Evolutionary conservation across 768 basidiomycete genomes (phyloP).

Genomic region (Lactifluus subvellereus): DNA sequence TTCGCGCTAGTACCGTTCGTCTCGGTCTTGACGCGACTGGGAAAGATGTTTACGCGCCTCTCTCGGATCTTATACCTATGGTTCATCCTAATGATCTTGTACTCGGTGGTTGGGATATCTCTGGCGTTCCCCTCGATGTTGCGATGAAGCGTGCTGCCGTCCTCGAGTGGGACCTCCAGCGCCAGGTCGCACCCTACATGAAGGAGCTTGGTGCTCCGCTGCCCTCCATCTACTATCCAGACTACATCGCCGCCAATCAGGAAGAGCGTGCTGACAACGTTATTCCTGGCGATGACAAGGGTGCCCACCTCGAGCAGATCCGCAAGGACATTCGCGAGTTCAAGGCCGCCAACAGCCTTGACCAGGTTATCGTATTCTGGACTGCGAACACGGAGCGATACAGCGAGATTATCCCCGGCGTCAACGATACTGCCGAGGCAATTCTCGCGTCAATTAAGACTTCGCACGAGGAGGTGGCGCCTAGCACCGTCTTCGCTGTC

Average conservation of each 20-base stretch:
- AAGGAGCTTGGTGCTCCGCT: conserved; percentile 72
- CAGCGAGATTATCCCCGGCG: conserved; percentile 87
- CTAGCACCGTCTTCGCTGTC: conserved; percentile 92
- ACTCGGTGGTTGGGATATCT: conserved; percentile 98
- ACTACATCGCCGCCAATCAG: conserved; percentile 98
- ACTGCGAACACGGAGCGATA: conserved; percentile 99
- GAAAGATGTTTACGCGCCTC: conserved; percentile 88
- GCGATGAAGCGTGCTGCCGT: conserved; percentile 94
- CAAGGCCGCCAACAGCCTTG: conserved; percentile 76
- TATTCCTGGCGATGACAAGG: conserved; percentile 80
- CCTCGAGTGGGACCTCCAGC: conserved; percentile 93
- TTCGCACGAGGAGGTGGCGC: conserved; percentile 92
- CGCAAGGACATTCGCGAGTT: conserved; percentile 92
- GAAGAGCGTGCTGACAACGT: conserved; percentile 93
- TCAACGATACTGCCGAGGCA: conserved; percentile 92
- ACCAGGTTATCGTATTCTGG: conserved; percentile 94
- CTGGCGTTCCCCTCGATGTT: conserved; percentile 73
- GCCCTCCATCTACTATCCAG: conserved; percentile 94
- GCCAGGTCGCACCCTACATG: conserved; percentile 88
- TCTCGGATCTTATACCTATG: conserved; percentile 93
- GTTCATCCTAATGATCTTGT: conserved; percentile 98
- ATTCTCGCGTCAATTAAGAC: conserved; percentile 73
- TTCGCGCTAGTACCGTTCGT: conserved; percentile 92
- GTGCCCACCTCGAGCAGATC: conserved; percentile 85
- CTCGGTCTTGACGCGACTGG: conserved; percentile 77